These are phyloP conservation scores for Leccinum uliginosum DNA, from an alignment of 768 basidiomycete species.

Conservation along the genomic window DNA sequence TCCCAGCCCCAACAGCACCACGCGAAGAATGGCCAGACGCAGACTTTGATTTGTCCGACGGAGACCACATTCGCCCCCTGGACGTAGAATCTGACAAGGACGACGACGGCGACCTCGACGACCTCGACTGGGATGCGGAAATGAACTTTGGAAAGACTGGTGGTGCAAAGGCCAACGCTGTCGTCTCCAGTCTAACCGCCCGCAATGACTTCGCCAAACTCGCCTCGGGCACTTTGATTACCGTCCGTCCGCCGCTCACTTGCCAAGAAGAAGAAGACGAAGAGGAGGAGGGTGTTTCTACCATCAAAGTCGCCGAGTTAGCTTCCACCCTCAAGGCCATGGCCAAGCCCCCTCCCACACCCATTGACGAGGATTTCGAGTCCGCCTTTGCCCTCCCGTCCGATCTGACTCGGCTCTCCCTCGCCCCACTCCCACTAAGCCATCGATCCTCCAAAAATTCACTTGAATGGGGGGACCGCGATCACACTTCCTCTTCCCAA, in stretches of 20 bases:
- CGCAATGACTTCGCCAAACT: slow-evolving; percentile 38
- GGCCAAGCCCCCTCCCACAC: slow-evolving; percentile 31
- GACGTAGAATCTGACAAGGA: slow-evolving; percentile 61
- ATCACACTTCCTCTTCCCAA: slow-evolving; percentile 76
- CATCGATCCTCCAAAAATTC: slow-evolving; percentile 81
- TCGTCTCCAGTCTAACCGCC: slow-evolving; percentile 36
- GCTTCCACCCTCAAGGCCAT: slow-evolving; percentile 33
- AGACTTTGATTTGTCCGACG: slow-evolving; percentile 83
- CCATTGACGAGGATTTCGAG: slow-evolving; percentile 73
- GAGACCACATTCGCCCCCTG: slow-evolving; percentile 57
- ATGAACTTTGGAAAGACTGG: slow-evolving; percentile 63
- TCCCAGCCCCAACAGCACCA: slow-evolving; percentile 53
- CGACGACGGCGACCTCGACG: slow-evolving; percentile 54
- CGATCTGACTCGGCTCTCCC: slow-evolving; percentile 76
- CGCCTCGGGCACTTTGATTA: slow-evolving; percentile 31
- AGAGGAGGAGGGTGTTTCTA: slow-evolving; percentile 78
- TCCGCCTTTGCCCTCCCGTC: slow-evolving; percentile 77
- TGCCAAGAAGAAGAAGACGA: slow-evolving; percentile 49
- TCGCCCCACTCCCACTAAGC: slow-evolving; percentile 70
- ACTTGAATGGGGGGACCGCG: slow-evolving; percentile 82
- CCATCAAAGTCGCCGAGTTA: slow-evolving; percentile 68
- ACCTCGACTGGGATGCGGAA: slow-evolving; percentile 79
- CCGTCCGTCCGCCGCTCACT: slow-evolving; percentile 62
- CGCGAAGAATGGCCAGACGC: slow-evolving; percentile 85
- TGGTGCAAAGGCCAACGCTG: slow-evolving; percentile 42